Conservation (phyloP, 257 asterid species). For the Forsythia viridissima region DNA sequence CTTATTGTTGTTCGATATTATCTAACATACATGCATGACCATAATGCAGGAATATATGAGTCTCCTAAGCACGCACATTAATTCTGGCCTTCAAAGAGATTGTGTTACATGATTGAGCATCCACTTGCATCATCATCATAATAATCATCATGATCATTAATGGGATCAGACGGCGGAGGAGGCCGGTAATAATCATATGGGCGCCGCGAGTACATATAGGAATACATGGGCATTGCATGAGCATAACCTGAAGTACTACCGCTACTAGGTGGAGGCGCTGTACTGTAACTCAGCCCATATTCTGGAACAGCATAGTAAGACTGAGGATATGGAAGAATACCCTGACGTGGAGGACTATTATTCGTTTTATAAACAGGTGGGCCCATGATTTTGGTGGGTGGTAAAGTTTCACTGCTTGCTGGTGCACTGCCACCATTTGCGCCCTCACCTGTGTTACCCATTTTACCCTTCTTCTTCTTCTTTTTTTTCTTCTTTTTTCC, state of each 20-base stretch:
- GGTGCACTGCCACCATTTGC: slow-evolving; percentile 35
- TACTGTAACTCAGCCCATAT: slow-evolving; percentile 51
- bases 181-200: slow-evolving; percentile 25
- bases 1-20: too few species aligned
- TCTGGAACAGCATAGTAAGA: slow-evolving; percentile 40
- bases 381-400: background rate
- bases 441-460: slow-evolving; percentile 24
- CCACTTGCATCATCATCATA: slow-evolving; percentile 31
- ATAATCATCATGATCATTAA: slow-evolving; percentile 14
- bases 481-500: slow-evolving; percentile 29
- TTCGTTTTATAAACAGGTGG: slow-evolving; percentile 33
- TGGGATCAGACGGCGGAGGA: slow-evolving; percentile 23
- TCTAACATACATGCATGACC: too few species aligned
- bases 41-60: too few species aligned
- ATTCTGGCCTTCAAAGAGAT: background rate
- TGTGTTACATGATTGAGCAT: slow-evolving; percentile 39
- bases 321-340: slow-evolving; percentile 37
- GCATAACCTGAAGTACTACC: slow-evolving; percentile 35
- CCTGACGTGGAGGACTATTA: slow-evolving; percentile 33
- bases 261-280: slow-evolving; percentile 34
- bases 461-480: slow-evolving; percentile 55
- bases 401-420: slow-evolving; percentile 28
- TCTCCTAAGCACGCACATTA: background rate
- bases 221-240: slow-evolving; percentile 42
- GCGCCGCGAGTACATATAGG: slow-evolving; percentile 25